Base-by-base conservation (phyloP, 257 asterid species). In the Ajuga chamaepitys region DNA sequence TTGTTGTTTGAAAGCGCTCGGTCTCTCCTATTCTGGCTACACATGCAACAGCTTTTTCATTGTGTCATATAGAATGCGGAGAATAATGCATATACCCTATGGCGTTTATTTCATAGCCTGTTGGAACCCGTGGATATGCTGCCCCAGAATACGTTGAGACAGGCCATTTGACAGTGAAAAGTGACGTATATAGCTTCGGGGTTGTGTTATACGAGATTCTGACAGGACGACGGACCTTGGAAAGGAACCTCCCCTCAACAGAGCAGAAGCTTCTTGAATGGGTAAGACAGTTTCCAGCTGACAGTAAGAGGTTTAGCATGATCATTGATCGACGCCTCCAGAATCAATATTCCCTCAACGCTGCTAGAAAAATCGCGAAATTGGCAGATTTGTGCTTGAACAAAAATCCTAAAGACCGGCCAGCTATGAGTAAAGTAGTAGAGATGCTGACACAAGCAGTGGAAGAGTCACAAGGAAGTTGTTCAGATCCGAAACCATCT, bases 171-270 rank as follows among this genome's bases (percentile, higher is more conserved):
- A 81, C 96, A 9, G 72, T 78, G 6, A 91, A 78, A 88, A 88
- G 96, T 20, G 98, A 91, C 54, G 55, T 88, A 61, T 91, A 86
- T 81, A 88, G 98, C 75, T 91, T 91, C 20, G 98, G 98, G 6
- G 95, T 91, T n/a, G 98, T 88, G 6, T 82, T 86, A 8, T 91
- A 91, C 4, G 98, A 88, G 78, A 74, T 91, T 51, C 78, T 91
- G 16, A 75, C 98, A 16, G 98, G 98, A 52, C 80, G 98, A 35
- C 82, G 90, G 48, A 74, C 96, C 5, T 41, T 91, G 70, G 98
- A 91, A 55, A 81, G 88, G 70, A 78, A 72, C 74, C 79, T 77
- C 55, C 98, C 98, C 0, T 8, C 53, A 3, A 0, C 38, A 14
- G 92, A 91, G 70, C 95, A 77, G 73, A 91, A 91, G 76, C 90